Conservation (phyloP, 768 basidiomycete species). For the Suillus sp. region DNA sequence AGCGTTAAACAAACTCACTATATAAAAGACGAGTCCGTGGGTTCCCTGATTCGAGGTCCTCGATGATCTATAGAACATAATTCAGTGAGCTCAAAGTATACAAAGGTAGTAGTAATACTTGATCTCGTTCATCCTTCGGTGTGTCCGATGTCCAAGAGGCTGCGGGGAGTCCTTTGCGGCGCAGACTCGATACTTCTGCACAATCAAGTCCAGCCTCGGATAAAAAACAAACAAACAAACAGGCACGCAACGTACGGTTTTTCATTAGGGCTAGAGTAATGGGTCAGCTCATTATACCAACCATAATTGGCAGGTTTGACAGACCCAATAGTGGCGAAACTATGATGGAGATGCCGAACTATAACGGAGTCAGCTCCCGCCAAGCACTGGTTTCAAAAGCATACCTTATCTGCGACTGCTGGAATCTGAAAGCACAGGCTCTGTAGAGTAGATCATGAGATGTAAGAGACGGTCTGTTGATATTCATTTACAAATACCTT, state of each 20-base stretch:
- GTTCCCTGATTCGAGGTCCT: constrained; percentile 60
- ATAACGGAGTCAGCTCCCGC: neutral
- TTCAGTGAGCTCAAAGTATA: neutral
- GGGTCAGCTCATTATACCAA: neutral
- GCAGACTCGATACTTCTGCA: constrained; percentile 66
- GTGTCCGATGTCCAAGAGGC: constrained; percentile 72
- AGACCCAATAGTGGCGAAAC: constrained; percentile 77
- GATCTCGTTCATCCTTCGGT: constrained; percentile 48
- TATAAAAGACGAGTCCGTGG: constrained; percentile 69
- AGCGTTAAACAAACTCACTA: constrained; percentile 44
- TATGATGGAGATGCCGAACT: constrained; percentile 74
- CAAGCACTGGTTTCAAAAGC: neutral
- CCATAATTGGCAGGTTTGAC: constrained; percentile 18
- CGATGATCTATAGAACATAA: constrained; percentile 48
- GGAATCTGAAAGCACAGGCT: constrained; percentile 88
- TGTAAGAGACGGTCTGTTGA: neutral
- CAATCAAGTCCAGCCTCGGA: neutral
- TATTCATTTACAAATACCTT: constrained; percentile 50
- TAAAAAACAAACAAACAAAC: neutral
- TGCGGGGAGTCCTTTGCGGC: constrained; percentile 54
- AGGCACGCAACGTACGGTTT: constrained; percentile 56
- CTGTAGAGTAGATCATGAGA: constrained; percentile 36
- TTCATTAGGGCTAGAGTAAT: constrained; percentile 68
- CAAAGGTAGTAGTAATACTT: constrained; percentile 39
- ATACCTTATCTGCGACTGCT: constrained; percentile 63